phyloP scores from a whole-genome alignment of 2,329 filamentous ascomycete genomes.

The Exophiala oligosperma region DNA sequence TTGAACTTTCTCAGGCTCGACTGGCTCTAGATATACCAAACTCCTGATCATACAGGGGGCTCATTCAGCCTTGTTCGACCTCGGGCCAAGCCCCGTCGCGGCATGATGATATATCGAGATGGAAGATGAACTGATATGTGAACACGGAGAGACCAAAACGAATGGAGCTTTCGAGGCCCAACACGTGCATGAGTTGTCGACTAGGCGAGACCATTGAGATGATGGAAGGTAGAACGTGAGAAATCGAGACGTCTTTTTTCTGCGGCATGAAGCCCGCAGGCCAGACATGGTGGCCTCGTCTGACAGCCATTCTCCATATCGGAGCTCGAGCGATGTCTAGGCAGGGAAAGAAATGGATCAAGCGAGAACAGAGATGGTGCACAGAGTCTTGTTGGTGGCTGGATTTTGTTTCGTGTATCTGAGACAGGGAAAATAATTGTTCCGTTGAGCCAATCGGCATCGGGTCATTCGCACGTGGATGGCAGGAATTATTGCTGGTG shows the following conservation, averaged over 20 bases:
- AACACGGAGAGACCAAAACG: conserved; percentile 2
- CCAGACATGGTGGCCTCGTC: background rate
- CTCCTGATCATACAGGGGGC: background rate
- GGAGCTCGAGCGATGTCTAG: background rate
- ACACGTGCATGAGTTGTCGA: conserved; percentile 8
- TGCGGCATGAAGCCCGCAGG: background rate
- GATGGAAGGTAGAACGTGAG: background rate
- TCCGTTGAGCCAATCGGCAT: too few relatives aligned
- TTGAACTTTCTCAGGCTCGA: background rate
- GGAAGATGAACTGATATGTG: background rate
- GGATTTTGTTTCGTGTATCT: too few relatives aligned
- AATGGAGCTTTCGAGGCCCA: conserved; percentile 2
- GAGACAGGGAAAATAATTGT: too few relatives aligned
- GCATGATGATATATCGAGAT: background rate
- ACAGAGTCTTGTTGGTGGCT: too few relatives aligned
- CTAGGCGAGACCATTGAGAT: background rate
- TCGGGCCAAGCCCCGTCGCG: conserved; percentile 13
- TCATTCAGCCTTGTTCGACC: background rate
- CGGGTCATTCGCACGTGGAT: too few relatives aligned
- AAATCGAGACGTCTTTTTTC: background rate
- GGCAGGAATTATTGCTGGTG: too few relatives aligned
- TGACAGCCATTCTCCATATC: background rate
- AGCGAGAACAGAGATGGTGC: too few relatives aligned
- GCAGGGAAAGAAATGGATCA: too few relatives aligned
- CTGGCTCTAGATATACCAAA: conserved; percentile 2